Evolutionary conservation across 2,329 filamentous ascomycete genomes (phyloP).

Genomic region (Fusarium marasasianum): DNA sequence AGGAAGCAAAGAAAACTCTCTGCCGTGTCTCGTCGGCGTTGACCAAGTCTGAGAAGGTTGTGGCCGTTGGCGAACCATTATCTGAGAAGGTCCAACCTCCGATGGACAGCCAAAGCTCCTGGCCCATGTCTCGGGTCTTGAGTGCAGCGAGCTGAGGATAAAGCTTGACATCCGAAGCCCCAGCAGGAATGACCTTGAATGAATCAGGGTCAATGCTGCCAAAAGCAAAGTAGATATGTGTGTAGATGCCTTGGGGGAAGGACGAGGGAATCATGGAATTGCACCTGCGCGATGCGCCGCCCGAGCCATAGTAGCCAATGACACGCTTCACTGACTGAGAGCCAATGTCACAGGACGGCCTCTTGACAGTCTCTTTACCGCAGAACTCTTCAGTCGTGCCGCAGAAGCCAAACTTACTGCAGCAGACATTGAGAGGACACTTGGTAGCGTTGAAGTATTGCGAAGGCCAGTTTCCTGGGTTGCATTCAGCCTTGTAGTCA

Average conservation of each 20-base stretch:
- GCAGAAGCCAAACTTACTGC: background rate
- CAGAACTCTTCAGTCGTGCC: slow-evolving; percentile 7
- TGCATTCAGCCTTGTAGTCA: background rate
- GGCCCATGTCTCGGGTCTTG: slow-evolving; percentile 39
- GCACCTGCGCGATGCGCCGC: background rate
- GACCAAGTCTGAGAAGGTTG: slow-evolving; percentile 41
- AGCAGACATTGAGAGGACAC: slow-evolving; percentile 12
- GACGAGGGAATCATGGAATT: background rate
- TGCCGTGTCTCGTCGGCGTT: slow-evolving; percentile 29
- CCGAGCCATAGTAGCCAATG: slow-evolving; percentile 46
- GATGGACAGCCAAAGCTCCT: slow-evolving; percentile 49
- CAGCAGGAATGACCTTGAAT: slow-evolving; percentile 37
- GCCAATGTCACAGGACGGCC: background rate
- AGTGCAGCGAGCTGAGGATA: slow-evolving; percentile 3
- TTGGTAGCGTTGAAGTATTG: background rate
- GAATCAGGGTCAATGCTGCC: background rate
- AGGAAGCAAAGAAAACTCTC: slow-evolving; percentile 47
- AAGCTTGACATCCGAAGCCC: too few species aligned
- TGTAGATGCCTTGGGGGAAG: background rate
- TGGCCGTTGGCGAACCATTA: slow-evolving; percentile 11
- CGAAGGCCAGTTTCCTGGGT: background rate
- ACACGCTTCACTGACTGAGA: slow-evolving; percentile 11
- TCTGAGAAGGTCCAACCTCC: slow-evolving; percentile 54
- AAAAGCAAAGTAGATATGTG: slow-evolving; percentile 45
- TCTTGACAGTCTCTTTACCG: background rate